phyloP scores from a whole-genome alignment of 2,329 filamentous ascomycete genomes.

The Monosporascus sp. region DNA sequence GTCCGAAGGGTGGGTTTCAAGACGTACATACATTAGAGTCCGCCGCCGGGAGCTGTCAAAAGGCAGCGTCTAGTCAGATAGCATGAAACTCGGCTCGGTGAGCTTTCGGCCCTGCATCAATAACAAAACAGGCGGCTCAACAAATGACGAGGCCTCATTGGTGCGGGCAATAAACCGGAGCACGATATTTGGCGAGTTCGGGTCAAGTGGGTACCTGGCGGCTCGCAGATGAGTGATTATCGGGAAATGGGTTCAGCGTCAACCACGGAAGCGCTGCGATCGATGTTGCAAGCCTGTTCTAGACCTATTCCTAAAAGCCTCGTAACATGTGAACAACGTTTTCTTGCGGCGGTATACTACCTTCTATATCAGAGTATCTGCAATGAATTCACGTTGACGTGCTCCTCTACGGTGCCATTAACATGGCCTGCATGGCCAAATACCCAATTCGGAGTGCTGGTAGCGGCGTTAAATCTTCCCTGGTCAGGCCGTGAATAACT shows the following conservation, averaged over 20 bases:
- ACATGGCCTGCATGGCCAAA: no score
- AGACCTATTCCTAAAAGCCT: no score
- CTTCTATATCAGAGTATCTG: no score
- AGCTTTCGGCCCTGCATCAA: background rate
- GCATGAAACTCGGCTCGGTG: no score
- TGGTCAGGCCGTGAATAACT: no score
- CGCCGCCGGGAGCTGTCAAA: background rate
- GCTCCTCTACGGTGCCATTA: no score
- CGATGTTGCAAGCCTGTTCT: no score
- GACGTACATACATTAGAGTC: background rate
- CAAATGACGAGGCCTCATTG: background rate
- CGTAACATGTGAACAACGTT: no score
- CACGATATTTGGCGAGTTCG: background rate
- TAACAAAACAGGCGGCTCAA: background rate
- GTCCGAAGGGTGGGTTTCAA: background rate
- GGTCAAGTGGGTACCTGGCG: background rate
- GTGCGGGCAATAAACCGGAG: background rate
- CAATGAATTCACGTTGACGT: no score
- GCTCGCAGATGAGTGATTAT: background rate
- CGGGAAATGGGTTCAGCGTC: background rate
- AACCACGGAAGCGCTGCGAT: background rate
- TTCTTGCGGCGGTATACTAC: no score
- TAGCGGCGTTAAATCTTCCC: no score
- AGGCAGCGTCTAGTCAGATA: background rate
- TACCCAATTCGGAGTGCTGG: no score